Evolutionary conservation across 2,329 filamentous ascomycete species (phyloP), one percentile per base, ranked within the genome.

Genomic region (Aspergillus proliferans): DNA sequence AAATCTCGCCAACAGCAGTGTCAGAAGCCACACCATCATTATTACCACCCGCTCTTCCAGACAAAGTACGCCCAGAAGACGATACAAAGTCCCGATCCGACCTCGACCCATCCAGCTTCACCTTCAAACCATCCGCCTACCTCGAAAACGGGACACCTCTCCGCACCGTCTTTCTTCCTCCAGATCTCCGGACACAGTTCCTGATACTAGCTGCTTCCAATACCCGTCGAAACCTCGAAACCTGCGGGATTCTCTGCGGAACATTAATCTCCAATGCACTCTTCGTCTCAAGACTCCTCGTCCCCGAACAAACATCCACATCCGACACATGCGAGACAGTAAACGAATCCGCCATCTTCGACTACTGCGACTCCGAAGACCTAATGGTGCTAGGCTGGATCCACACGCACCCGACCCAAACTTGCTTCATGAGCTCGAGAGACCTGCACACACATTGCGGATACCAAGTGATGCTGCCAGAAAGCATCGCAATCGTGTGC

Each of bases 401-500:
- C 52, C 93, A 98, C 66, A 98, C 93, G 0, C 93, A 98, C 67
- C 93, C 93, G 0, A 89, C 86, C 0, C 93, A 98, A 71, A 94
- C 89, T 0, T 98, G 93, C 69, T 98, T 98, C 67, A 94, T 98
- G 88, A 95, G 89, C 65, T 93, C 87, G 44, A 78, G 92, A 45
- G 93, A 98, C 64, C 66, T 97, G 57, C 93, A 98, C 65, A 98
- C 94, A 0, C 92, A 95, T 64, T 85, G 85, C 3, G 90, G 90
- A 9, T 97, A 96, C 66, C 93, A 98, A 70, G 84, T 93, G 51
- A 96, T 96, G 89, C 81, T 97, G 71, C 86, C 90, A 1, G 93
- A 98, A 75, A 94, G 88, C 60, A 90, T 98, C 54, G 93, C 93
- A 3, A 95, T 98, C 61, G 93, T 98, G 36, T 98, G 93, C 71